Evolutionary conservation across 2,329 filamentous ascomycete genomes (phyloP).

Genomic region (Tympanopsis confertula): DNA sequence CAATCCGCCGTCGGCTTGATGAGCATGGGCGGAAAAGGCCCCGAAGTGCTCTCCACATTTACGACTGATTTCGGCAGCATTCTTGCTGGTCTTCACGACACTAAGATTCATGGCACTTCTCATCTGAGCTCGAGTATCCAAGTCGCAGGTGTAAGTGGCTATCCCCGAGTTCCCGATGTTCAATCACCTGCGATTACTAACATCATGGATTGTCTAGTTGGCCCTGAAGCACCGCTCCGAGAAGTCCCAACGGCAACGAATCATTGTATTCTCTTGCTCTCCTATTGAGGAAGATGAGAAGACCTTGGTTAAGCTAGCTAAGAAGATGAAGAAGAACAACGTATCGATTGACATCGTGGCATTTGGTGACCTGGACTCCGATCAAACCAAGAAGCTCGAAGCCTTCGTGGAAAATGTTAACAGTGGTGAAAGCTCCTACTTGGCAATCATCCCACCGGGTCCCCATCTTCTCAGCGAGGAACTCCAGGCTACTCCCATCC

Average conservation of each 20-base stretch:
- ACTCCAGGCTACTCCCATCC: constrained; percentile 77
- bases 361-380: constrained; percentile 86
- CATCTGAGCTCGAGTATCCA: constrained; percentile 91
- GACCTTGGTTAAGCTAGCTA: constrained; percentile 75
- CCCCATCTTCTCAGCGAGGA: constrained; percentile 87
- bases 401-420: constrained; percentile 92
- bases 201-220: constrained; percentile 46
- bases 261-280: constrained; percentile 94
- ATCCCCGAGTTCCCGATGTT: neutral
- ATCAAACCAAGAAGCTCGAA: constrained; percentile 75
- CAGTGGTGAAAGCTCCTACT: constrained; percentile 77
- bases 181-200: neutral
- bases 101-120: constrained; percentile 74
- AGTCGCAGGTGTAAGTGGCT: constrained; percentile 72
- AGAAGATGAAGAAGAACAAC: constrained; percentile 98
- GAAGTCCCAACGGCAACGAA: constrained; percentile 89
- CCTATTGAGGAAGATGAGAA: constrained; percentile 83
- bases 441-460: constrained; percentile 82
- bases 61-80: constrained; percentile 95
- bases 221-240: constrained; percentile 97
- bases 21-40: constrained; percentile 97
- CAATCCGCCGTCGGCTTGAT: constrained; percentile 96
- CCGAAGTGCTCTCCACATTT: constrained; percentile 89
- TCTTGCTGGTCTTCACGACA: constrained; percentile 80
- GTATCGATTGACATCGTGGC: constrained; percentile 89